Percentiles rank a stretch among this genome's conserved stretches.
Conservation (phyloP, 2,329 filamentous ascomycete genomes). For the Chalara sp. region DNA sequence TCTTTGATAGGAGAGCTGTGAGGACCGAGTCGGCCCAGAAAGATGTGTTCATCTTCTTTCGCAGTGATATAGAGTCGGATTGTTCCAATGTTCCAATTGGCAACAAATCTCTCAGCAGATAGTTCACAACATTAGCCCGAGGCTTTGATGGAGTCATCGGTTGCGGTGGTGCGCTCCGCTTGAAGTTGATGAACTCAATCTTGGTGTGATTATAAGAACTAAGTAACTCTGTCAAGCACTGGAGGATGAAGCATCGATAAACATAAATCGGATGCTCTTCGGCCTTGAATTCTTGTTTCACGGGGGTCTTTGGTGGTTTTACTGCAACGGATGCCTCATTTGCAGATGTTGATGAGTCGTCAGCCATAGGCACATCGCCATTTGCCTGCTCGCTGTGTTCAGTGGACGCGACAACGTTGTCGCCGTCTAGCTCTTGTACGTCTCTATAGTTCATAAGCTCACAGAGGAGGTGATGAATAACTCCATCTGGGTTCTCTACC, state of each 20-base stretch:
- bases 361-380: conserved; percentile 20
- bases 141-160: conserved; percentile 85
- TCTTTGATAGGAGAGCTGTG: conserved; percentile 81
- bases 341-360: conserved; percentile 9
- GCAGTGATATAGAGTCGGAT: conserved; percentile 66
- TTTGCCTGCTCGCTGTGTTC: conserved; percentile 13
- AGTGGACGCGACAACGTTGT: conserved; percentile 29
- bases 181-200: conserved; percentile 99
- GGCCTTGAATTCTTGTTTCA: conserved; percentile 76
- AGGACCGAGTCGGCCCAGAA: conserved; percentile 80
- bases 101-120: conserved; percentile 77
- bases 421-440: conserved; percentile 74
- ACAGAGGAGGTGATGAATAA: conserved; percentile 89
- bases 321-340: conserved; percentile 28
- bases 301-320: conserved; percentile 35
- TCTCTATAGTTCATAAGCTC: conserved; percentile 89
- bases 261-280: conserved; percentile 95
- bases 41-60: conserved; percentile 82
- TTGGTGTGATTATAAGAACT: conserved; percentile 92
- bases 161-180: conserved; percentile 78
- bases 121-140: conserved; percentile 86
- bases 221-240: conserved; percentile 84
- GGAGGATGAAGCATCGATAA: conserved; percentile 90
- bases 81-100: conserved; percentile 57
- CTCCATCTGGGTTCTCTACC: conserved; percentile 88